Evolutionary conservation across 176 grass and related monocot genomes (phyloP).

Genomic region (Avena atlantica): DNA sequence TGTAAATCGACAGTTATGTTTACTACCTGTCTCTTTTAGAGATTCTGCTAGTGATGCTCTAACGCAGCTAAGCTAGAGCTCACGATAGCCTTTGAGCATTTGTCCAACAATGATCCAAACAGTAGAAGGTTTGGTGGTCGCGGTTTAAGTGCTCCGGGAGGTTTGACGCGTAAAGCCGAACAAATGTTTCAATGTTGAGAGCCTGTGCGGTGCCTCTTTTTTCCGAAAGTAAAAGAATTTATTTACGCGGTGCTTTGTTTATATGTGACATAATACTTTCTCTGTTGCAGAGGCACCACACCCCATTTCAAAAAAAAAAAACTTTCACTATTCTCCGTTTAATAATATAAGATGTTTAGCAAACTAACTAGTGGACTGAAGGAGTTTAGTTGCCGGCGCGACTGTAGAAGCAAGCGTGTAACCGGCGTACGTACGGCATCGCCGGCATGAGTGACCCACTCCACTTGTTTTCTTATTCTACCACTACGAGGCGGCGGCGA

Average conservation of each 20-base stretch:
- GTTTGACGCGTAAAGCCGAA: not conserved
- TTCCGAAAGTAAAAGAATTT: no score
- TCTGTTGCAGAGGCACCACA: no score
- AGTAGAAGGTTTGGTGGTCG: not conserved
- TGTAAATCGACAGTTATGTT: no score
- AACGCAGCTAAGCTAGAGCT: not conserved
- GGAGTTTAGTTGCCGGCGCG: not conserved
- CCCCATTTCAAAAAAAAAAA: no score
- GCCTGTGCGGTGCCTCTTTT: no score
- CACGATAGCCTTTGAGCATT: not conserved
- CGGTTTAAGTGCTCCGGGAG: constrained; percentile 8
- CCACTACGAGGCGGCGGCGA: not conserved
- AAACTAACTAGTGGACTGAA: not conserved
- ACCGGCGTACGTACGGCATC: not conserved
- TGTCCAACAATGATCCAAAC: not conserved
- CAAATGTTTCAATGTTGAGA: no score
- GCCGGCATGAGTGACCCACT: not conserved
- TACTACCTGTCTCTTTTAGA: no score
- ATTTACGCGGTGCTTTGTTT: not conserved
- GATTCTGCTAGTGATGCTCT: not conserved
- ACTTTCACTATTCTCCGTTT: no score
- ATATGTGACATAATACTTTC: no score
- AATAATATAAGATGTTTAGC: not conserved
- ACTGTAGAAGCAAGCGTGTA: not conserved
- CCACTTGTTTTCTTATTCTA: not conserved